Evolutionary conservation across 2,329 filamentous ascomycete genomes (phyloP).

Genomic region (Trichoderma hamatum): DNA sequence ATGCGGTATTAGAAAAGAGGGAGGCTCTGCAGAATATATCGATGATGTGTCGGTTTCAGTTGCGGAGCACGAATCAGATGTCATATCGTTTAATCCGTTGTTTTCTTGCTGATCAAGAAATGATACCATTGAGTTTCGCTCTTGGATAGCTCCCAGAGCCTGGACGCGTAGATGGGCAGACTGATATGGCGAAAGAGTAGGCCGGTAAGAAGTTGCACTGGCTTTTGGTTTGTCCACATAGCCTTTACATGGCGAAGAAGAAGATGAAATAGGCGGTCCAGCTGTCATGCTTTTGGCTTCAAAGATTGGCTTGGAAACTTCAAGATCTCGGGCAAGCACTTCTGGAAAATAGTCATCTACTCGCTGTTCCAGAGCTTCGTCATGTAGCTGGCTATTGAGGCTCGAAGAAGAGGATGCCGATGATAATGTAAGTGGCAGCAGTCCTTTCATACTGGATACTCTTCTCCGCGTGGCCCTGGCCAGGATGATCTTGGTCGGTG

Average conservation of each 20-base stretch:
- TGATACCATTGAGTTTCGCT: constrained; percentile 42
- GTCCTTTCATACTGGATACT: constrained; percentile 45
- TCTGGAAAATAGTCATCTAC: constrained; percentile 56
- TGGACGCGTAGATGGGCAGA: constrained; percentile 38
- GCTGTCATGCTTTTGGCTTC: constrained; percentile 56
- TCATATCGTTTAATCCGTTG: constrained; percentile 31
- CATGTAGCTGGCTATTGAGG: constrained; percentile 31
- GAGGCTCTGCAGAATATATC: constrained; percentile 37
- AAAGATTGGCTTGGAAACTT: constrained; percentile 53
- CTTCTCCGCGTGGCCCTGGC: constrained; percentile 38
- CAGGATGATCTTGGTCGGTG: constrained; percentile 30
- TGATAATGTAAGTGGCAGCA: constrained; percentile 44
- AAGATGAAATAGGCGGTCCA: constrained; percentile 46
- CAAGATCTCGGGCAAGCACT: constrained; percentile 57
- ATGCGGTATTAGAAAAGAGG: constrained; percentile 40
- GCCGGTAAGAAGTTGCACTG: constrained; percentile 13
- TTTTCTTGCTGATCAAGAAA: constrained; percentile 37
- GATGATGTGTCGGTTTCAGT: constrained; percentile 38
- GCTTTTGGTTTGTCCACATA: background rate
- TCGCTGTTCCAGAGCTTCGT: constrained; percentile 37
- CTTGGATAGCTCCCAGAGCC: constrained; percentile 42
- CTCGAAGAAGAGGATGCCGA: constrained; percentile 32
- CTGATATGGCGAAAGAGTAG: constrained; percentile 36
- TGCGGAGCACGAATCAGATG: constrained; percentile 42
- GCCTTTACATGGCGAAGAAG: background rate